phyloP scores from a whole-genome alignment of 202 grass and related monocot genomes.

The Tripidium arundinaceum region DNA sequence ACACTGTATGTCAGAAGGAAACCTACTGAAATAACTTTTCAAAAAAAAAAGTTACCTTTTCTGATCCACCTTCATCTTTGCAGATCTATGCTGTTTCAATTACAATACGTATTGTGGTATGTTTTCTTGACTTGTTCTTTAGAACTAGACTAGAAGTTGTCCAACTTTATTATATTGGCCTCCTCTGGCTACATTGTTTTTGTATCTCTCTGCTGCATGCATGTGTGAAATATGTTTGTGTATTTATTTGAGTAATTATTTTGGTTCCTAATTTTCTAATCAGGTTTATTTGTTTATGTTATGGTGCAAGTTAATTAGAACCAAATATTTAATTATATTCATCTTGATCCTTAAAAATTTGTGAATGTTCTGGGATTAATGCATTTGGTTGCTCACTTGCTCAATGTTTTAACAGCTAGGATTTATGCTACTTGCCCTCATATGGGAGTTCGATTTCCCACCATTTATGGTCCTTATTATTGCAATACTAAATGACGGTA shows the following conservation, averaged over 20 bases:
- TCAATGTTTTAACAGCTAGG: slow-evolving; percentile 49
- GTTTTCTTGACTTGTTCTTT: too few relatives aligned
- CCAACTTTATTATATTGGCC: slow-evolving; percentile 10
- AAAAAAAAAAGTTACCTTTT: too few relatives aligned
- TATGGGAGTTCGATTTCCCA: slow-evolving; percentile 81
- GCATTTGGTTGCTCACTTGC: too few relatives aligned
- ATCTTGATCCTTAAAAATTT: too few relatives aligned
- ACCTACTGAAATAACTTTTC: slow-evolving; percentile 3
- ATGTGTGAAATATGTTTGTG: background rate
- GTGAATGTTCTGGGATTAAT: too few relatives aligned
- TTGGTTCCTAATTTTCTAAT: background rate
- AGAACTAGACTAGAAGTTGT: too few relatives aligned
- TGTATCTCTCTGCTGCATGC: background rate
- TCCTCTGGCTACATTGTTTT: background rate
- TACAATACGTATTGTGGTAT: slow-evolving; percentile 91
- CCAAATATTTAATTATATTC: background rate
- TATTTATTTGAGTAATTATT: background rate
- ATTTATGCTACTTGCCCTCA: slow-evolving; percentile 78
- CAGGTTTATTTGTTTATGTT: background rate
- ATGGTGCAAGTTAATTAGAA: background rate
- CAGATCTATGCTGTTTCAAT: slow-evolving; percentile 96
- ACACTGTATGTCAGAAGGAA: slow-evolving; percentile 53
- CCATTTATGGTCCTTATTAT: slow-evolving; percentile 90
- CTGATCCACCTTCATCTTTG: background rate
- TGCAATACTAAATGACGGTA: slow-evolving; percentile 81